phyloP scores from a whole-genome alignment of 768 basidiomycete genomes.

The Suillus fuscotomentosus region DNA sequence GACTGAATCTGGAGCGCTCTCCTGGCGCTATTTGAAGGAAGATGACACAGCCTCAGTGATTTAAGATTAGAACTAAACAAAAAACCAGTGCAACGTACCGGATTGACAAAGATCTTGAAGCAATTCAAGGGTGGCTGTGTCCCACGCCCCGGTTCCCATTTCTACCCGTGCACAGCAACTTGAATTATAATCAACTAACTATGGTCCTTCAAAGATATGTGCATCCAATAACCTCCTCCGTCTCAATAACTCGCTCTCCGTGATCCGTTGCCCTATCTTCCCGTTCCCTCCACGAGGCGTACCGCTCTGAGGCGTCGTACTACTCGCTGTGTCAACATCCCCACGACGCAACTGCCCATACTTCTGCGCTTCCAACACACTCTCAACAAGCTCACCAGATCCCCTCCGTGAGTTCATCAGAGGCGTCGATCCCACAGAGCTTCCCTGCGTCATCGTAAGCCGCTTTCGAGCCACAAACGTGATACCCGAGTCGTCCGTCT shows the following conservation, averaged over 20 bases:
- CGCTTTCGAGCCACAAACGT: conserved; percentile 67
- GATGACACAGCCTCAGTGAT: conserved; percentile 18
- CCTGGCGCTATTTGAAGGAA: conserved; percentile 18
- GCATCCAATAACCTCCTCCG: conserved; percentile 75
- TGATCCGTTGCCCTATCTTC: conserved; percentile 64
- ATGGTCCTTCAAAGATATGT: conserved; percentile 49
- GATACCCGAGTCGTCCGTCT: conserved; percentile 69
- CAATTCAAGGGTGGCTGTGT: conserved; percentile 31
- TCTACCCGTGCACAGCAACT: background rate
- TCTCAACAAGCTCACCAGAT: conserved; percentile 20
- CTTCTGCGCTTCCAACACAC: conserved; percentile 14
- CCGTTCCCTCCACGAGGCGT: conserved; percentile 32
- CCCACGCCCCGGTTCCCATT: conserved; percentile 1
- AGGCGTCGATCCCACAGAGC: conserved; percentile 24
- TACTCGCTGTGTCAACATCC: background rate
- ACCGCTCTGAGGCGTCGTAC: conserved; percentile 19
- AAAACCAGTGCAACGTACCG: conserved; percentile 23
- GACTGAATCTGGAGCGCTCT: conserved; percentile 5
- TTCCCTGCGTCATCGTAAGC: conserved; percentile 14
- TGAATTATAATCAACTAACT: too few relatives aligned
- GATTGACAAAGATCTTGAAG: conserved; percentile 1
- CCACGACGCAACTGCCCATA: background rate
- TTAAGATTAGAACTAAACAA: background rate
- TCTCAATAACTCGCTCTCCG: conserved; percentile 77
- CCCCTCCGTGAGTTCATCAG: conserved; percentile 16